Percentiles rank a stretch among this genome's conserved stretches.
Conservation (phyloP, 495 filamentous ascomycete genomes). For the Hypoxylon cercidicola region DNA sequence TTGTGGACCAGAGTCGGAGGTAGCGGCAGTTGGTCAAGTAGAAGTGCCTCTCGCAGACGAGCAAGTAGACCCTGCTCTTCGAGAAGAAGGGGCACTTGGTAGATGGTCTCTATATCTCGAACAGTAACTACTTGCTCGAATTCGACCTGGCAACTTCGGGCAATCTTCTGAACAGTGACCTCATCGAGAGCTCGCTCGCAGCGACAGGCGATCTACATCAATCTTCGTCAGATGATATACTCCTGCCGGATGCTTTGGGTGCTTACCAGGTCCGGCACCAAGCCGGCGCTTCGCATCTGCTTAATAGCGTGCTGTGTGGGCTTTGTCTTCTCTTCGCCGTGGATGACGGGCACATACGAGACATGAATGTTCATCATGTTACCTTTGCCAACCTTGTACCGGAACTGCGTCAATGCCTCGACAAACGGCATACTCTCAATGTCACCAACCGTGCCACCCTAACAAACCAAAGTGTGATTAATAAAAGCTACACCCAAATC, state of each 20-base stretch:
- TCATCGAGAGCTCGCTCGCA: slow-evolving; percentile 78
- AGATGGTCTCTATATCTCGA: slow-evolving; percentile 84
- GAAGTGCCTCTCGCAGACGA: slow-evolving; percentile 68
- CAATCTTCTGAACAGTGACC: slow-evolving; percentile 86
- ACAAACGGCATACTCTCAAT: slow-evolving; percentile 93
- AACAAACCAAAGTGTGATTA: no score
- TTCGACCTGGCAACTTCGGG: slow-evolving; percentile 85
- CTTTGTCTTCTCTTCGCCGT: slow-evolving; percentile 96
- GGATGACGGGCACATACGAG: slow-evolving; percentile 76
- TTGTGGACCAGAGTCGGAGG: slow-evolving; percentile 60
- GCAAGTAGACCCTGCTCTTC: slow-evolving; percentile 78
- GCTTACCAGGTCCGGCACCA: slow-evolving; percentile 83
- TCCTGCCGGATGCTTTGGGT: not conserved
- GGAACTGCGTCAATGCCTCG: slow-evolving; percentile 83
- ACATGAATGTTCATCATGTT: slow-evolving; percentile 92
- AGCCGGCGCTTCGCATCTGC: slow-evolving; percentile 79
- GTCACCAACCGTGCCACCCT: slow-evolving; percentile 69
- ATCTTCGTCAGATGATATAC: not conserved
- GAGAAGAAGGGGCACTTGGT: slow-evolving; percentile 92
- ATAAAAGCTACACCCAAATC: no score
- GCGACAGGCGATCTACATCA: slow-evolving; percentile 90
- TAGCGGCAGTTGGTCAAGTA: slow-evolving; percentile 62
- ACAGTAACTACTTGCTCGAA: slow-evolving; percentile 84
- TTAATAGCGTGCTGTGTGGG: slow-evolving; percentile 92
- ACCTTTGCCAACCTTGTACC: slow-evolving; percentile 73